Evolutionary conservation across 345 rosid genomes (phyloP), one percentile per base, ranked within the genome.

Genomic region (Tarenaya hassleriana): DNA sequence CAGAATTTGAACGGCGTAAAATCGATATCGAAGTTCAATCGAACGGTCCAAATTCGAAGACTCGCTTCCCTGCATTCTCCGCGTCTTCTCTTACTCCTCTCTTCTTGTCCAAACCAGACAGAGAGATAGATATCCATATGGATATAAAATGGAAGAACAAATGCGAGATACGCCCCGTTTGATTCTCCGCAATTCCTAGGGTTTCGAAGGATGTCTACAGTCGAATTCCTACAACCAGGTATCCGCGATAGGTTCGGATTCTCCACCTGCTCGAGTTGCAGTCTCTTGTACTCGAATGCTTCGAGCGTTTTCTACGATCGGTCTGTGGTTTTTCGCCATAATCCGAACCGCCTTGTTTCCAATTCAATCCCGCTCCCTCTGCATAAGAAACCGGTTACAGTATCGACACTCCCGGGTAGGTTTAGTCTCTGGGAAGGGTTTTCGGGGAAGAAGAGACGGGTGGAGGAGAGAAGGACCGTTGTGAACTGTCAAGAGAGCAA

Each of bases 401-500:
- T 56, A 14, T 41, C 45, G 24, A 63, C 16, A 39, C 55, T 34
- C 47, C 60, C 20, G 11, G 31, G 57, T 1, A 58, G 27, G 19
- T 35, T 64, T 42, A 58, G 44, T 64, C 60, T 69, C 4, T 76
- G 73, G 52, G 61, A 67, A 18, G 66, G 75, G 11, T 42, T 75
- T 38, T 64, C 66, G 41, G 47, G 59, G 52, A 76, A 32, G 16
- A 52, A 58, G 58, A 69, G 18, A 24, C 16, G 62, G 39, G 37
- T 69, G 20, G 70, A 55, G 20, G 81, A 69, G 40, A 51, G 64
- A 11, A 68, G 66, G 45, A 56, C 60, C 15, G 56, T 78, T 47
- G 85, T 84, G n/a, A 73, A 67, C 48, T 77, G 87, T 62, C 82
- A 82, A 68, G 99, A 86, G 12, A 68, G 75, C 13, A 95, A 86